Conservation (phyloP, 2,329 filamentous ascomycete genomes). For the Fusarium illudens region DNA sequence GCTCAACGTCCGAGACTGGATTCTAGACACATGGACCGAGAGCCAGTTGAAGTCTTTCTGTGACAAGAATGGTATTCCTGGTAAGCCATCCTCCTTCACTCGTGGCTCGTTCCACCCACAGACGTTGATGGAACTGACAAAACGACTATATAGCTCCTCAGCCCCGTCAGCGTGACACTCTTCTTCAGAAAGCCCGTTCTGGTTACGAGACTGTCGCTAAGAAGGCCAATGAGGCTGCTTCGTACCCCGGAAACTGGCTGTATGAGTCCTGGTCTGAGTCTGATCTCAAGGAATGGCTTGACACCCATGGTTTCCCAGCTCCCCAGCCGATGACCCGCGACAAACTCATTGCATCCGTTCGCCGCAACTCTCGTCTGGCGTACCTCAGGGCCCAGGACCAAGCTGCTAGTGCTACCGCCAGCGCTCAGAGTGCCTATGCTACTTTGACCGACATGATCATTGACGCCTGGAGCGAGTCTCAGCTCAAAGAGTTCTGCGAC, state of each 20-base stretch:
- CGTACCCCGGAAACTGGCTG: slow-evolving; percentile 96
- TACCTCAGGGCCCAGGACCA: slow-evolving; percentile 72
- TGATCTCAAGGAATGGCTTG: slow-evolving; percentile 92
- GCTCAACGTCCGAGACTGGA: slow-evolving; percentile 82
- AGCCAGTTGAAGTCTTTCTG: slow-evolving; percentile 94
- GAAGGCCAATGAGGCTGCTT: slow-evolving; percentile 75
- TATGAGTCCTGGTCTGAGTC: slow-evolving; percentile 93
- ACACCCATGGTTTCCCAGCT: slow-evolving; percentile 83
- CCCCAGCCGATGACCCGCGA: slow-evolving; percentile 88
- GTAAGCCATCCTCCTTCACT: slow-evolving; percentile 46
- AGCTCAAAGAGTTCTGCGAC: slow-evolving; percentile 93
- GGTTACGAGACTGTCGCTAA: slow-evolving; percentile 83
- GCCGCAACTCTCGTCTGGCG: slow-evolving; percentile 87
- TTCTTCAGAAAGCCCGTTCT: slow-evolving; percentile 79
- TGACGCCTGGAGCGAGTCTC: slow-evolving; percentile 85
- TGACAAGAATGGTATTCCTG: slow-evolving; percentile 84
- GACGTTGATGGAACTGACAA: not conserved
- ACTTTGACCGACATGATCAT: slow-evolving; percentile 85
- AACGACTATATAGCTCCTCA: slow-evolving; percentile 68
- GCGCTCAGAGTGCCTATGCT: slow-evolving; percentile 74
- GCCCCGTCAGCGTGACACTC: slow-evolving; percentile 82
- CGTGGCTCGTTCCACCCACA: too few relatives aligned
- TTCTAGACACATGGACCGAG: slow-evolving; percentile 94
- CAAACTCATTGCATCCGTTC: slow-evolving; percentile 86
- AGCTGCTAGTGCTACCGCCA: slow-evolving; percentile 67